phyloP scores from a whole-genome alignment of 768 basidiomycete genomes.

The Rubroboletus pulcherrimus region DNA sequence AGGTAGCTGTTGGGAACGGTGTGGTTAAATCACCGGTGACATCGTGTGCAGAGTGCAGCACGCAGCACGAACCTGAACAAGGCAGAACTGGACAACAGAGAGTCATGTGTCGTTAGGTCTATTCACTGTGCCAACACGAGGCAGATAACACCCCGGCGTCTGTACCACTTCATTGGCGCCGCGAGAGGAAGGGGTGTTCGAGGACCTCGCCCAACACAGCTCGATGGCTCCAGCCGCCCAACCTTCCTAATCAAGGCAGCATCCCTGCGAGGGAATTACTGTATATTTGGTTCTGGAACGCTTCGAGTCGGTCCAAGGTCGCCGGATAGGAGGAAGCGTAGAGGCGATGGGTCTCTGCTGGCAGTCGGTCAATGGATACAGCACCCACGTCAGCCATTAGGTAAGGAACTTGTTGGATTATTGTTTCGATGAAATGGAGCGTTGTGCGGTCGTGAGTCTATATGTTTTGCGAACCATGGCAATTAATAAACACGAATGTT shows the following conservation, averaged over 20 bases:
- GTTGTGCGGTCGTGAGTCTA: not conserved
- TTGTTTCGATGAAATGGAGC: not conserved
- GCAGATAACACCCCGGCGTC: conserved; percentile 30
- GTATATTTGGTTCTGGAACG: conserved; percentile 6
- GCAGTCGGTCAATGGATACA: too few species aligned
- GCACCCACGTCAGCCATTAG: conserved; percentile 12
- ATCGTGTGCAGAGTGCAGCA: conserved; percentile 7
- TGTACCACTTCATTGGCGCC: conserved; percentile 20
- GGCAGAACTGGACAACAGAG: not conserved
- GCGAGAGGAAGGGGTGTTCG: conserved; percentile 20
- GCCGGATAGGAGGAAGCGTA: not conserved
- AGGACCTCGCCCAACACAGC: conserved; percentile 9
- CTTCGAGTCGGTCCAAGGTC: conserved; percentile 3
- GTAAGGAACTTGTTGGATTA: not conserved
- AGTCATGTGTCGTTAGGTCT: not conserved
- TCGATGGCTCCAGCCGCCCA: conserved; percentile 3
- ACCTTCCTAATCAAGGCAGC: conserved; percentile 10
- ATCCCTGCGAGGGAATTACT: not conserved
- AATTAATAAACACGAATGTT: not conserved
- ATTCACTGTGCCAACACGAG: conserved; percentile 17
- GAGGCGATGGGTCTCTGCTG: not conserved
- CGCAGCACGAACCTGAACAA: not conserved
- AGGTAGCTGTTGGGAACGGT: not conserved
- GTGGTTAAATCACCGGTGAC: conserved; percentile 1
- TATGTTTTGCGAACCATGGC: not conserved